phyloP scores from a whole-genome alignment of 257 asterid species.

The Ligustrum vulgare region DNA sequence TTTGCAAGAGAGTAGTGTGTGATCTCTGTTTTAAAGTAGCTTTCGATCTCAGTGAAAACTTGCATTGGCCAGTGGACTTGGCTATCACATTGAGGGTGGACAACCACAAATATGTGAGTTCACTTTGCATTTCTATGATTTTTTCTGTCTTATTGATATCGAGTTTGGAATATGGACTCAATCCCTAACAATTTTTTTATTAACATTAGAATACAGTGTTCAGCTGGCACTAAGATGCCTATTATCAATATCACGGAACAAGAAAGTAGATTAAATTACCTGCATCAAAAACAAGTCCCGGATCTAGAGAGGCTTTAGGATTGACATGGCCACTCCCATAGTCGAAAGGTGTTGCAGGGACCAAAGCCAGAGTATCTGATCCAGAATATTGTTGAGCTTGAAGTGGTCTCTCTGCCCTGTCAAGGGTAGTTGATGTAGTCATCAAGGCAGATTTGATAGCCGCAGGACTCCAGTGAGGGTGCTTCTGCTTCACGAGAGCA shows the following conservation, averaged over 20 bases:
- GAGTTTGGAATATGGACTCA: background rate
- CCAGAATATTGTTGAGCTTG: conserved; percentile 80
- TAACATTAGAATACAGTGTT: background rate
- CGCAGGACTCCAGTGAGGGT: conserved; percentile 91
- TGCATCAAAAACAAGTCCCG: conserved; percentile 79
- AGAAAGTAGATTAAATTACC: conserved; percentile 34
- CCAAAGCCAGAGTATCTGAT: conserved; percentile 58
- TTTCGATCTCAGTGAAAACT: background rate
- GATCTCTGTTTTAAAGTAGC: too few relatives aligned
- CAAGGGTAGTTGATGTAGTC: conserved; percentile 79
- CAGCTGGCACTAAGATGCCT: background rate
- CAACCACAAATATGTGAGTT: too few relatives aligned
- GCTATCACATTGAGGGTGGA: background rate
- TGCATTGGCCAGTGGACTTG: background rate
- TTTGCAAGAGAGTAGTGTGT: background rate
- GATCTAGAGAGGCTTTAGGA: conserved; percentile 87
- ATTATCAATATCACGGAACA: background rate
- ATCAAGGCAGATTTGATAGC: conserved; percentile 84
- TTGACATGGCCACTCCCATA: conserved; percentile 90
- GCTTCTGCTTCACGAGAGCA: conserved; percentile 79
- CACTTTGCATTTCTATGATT: background rate
- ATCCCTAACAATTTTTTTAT: background rate
- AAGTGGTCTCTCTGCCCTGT: conserved; percentile 80
- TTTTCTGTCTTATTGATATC: background rate
- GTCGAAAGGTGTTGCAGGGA: conserved; percentile 81